phyloP scores from a whole-genome alignment of 2,329 filamentous ascomycete genomes.

The Trichoderma arundinaceum region DNA sequence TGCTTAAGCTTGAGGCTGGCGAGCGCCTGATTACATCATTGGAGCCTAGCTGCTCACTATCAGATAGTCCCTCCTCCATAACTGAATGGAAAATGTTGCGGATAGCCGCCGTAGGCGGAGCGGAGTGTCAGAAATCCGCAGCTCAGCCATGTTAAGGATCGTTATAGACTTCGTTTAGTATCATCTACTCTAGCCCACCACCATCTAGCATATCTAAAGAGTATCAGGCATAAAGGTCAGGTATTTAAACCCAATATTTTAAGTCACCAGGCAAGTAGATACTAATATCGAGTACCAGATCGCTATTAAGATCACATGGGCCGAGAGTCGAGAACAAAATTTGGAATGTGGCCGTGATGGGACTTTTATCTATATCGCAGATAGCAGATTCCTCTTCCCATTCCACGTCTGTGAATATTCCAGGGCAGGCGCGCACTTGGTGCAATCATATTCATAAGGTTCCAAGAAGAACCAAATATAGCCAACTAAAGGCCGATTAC shows the following conservation, averaged over 20 bases:
- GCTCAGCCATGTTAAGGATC: constrained; percentile 27
- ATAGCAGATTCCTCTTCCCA: constrained; percentile 18
- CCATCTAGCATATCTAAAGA: not conserved
- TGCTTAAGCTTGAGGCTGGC: constrained; percentile 40
- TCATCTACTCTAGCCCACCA: not conserved
- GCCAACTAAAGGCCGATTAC: constrained; percentile 39
- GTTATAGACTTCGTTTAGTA: constrained; percentile 5
- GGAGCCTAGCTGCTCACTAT: constrained; percentile 29
- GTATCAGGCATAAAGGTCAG: constrained; percentile 34
- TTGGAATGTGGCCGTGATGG: constrained; percentile 35
- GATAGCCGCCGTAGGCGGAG: constrained; percentile 9
- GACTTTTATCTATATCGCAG: constrained; percentile 32
- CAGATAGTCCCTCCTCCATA: constrained; percentile 33
- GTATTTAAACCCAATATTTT: constrained; percentile 42
- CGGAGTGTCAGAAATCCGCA: constrained; percentile 26
- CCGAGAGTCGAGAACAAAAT: constrained; percentile 42
- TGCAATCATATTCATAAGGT: constrained; percentile 35
- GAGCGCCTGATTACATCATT: constrained; percentile 34
- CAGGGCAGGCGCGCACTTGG: constrained; percentile 8
- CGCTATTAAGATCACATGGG: constrained; percentile 38
- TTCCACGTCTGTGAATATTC: not conserved
- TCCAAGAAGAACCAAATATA: constrained; percentile 38
- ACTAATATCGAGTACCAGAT: constrained; percentile 44
- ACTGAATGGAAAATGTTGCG: constrained; percentile 36
- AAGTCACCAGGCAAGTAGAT: constrained; percentile 44